Evolutionary conservation across 2,329 filamentous ascomycete species (phyloP), one percentile per base, ranked within the genome.

Genomic region (Neopestalotiopsis rosae): DNA sequence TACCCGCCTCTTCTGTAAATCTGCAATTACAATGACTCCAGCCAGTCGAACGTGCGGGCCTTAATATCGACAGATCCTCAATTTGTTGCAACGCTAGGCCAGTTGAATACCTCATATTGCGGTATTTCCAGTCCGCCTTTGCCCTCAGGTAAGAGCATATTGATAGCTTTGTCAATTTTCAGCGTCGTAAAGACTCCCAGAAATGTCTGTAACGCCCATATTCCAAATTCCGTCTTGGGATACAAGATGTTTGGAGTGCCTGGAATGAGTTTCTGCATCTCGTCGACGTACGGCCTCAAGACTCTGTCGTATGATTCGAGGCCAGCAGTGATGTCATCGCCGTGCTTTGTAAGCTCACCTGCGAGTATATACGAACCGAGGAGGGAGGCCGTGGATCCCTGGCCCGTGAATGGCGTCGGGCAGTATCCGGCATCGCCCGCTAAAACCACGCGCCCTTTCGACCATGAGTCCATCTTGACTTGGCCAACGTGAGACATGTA

Each of bases 291-390:
- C 0, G 85, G 85, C 6, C 79, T 75, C 59, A 88, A 78, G 0
- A 73, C 74, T n/a, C 71, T 67, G 63, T 87, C 83, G 69, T 88
- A 89, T 0, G 74, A 76, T 45, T 73, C 72, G 13, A 86, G 76
- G 28, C 81, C 85, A 0, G 61, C 72, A 2, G 70, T 66, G 2
- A 83, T 71, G 13, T 76, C 71, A 7, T 75, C 17, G 10, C 71
- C 71, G 45, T 79, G 74, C 40, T 75, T 74, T 30, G 76, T 74
- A 14, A 87, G 76, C 76, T 88, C 88, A 1, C 88, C 88, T 0
- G 88, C 88, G 4, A 91, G 79, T 2, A 89, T 76, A 72, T 90
- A 90, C 0, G 87, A 86, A 0, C 84, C 84, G 0, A 86, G 74
- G 0, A 90, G 73, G 0, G 83, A 82, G 0, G 80, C 72, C 1